Evolutionary conservation across 805 yeast genomes (phyloP).

Genomic region (Metschnikowia lunata): DNA sequence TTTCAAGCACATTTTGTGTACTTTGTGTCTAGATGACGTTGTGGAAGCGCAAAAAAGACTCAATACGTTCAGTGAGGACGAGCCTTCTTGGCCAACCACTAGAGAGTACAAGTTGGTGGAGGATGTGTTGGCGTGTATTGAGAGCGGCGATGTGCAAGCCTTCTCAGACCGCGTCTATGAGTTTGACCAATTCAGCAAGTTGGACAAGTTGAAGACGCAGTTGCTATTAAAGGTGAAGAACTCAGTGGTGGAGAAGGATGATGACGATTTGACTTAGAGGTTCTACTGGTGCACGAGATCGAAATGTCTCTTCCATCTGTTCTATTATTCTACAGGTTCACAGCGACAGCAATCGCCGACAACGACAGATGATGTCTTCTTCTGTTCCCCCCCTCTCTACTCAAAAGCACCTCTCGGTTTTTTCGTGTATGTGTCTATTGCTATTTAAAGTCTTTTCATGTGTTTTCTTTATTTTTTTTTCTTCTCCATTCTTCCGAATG

Average conservation of each 20-base stretch:
- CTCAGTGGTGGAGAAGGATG: constrained; percentile 66
- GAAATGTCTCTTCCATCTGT: too few species aligned
- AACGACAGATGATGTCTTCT: too few species aligned
- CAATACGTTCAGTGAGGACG: constrained; percentile 62
- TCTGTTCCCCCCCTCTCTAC: too few species aligned
- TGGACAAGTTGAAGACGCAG: constrained; percentile 88
- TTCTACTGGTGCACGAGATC: too few species aligned
- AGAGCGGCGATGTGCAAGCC: constrained; percentile 73
- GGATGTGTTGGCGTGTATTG: constrained; percentile 68
- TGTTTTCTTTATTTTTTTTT: too few species aligned
- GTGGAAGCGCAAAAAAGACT: constrained; percentile 80
- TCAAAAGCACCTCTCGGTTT: too few species aligned
- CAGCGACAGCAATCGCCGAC: too few species aligned
- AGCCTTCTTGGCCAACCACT: constrained; percentile 67
- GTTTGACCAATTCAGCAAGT: constrained; percentile 80
- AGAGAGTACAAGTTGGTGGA: constrained; percentile 69
- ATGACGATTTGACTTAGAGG: constrained; percentile 45
- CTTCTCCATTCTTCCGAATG: too few species aligned
- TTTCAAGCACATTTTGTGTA: constrained; percentile 76
- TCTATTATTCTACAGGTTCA: too few species aligned
- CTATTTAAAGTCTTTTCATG: too few species aligned
- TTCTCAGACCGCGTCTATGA: constrained; percentile 73
- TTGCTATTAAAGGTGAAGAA: constrained; percentile 78
- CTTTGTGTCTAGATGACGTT: constrained; percentile 76
- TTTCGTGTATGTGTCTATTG: too few species aligned